Evolutionary conservation across 1,284 basidiomycete species (phyloP).

Genomic region (Irpex sp.): DNA sequence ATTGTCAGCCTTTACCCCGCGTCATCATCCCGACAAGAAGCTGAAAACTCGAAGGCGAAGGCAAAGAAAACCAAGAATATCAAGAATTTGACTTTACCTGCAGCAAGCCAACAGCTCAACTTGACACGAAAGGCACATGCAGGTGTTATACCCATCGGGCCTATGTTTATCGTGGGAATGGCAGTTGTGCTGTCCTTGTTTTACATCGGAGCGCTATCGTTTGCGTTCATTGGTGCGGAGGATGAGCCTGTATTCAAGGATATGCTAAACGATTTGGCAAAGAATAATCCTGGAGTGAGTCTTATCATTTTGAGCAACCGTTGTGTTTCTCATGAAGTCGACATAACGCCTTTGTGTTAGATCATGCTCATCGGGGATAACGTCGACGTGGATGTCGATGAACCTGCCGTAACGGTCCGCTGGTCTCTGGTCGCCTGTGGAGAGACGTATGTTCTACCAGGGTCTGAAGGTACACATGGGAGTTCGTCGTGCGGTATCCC

Average conservation of each 20-base stretch:
- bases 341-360: background rate
- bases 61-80: slow-evolving; percentile 3
- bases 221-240: slow-evolving; percentile 45
- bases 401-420: slow-evolving; percentile 51
- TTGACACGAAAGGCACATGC: slow-evolving; percentile 6
- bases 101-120: background rate
- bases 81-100: slow-evolving; percentile 8
- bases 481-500: slow-evolving; percentile 46
- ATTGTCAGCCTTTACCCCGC: background rate
- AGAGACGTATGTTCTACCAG: slow-evolving; percentile 38
- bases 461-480: slow-evolving; percentile 47
- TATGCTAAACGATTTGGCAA: slow-evolving; percentile 39
- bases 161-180: slow-evolving; percentile 36
- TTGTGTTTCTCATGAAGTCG: too few species aligned
- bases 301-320: slow-evolving; percentile 9
- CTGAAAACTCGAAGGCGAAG: background rate
- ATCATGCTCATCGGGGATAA: slow-evolving; percentile 48
- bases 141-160: slow-evolving; percentile 36
- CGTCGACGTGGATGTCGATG: slow-evolving; percentile 56
- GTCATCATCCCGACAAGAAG: background rate
- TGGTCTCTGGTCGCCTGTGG: slow-evolving; percentile 60
- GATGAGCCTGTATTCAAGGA: slow-evolving; percentile 39
- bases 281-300: slow-evolving; percentile 42
- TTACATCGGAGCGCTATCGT: slow-evolving; percentile 45
- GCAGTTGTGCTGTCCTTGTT: slow-evolving; percentile 38